A percentile compares a stretch with the other conserved stretches of the same genome.
phyloP scores from a whole-genome alignment of 768 basidiomycete species.

The Sarcodon aspratus region DNA sequence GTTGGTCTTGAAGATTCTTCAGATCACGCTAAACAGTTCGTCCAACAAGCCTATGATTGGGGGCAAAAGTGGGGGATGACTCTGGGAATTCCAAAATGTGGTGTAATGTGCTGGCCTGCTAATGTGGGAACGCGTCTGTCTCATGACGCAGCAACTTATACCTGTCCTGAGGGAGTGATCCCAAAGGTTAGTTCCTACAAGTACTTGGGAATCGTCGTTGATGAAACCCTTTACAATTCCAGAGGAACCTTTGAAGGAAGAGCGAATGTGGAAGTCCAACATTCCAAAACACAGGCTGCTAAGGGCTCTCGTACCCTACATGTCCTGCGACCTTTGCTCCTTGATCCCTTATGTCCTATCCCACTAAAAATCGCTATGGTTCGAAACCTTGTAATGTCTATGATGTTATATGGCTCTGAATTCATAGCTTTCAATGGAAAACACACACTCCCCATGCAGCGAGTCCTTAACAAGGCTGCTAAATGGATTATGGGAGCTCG shows the following conservation, averaged over 20 bases:
- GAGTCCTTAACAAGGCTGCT: background rate
- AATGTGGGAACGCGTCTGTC: background rate
- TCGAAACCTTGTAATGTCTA: background rate
- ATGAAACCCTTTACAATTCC: conserved; percentile 6
- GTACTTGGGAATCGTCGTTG: conserved; percentile 23
- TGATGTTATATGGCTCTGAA: background rate
- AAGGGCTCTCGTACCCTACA: background rate
- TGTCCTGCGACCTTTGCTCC: background rate
- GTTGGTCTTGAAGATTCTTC: background rate
- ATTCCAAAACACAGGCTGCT: background rate
- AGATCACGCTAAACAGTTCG: conserved; percentile 8
- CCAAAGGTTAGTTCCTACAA: conserved; percentile 17
- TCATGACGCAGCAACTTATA: background rate
- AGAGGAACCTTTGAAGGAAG: background rate
- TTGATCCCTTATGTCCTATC: background rate
- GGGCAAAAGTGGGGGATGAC: background rate
- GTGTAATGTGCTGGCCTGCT: background rate
- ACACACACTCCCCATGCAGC: conserved; percentile 26
- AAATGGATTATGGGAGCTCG: background rate
- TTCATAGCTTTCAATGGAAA: conserved; percentile 23
- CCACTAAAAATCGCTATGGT: background rate
- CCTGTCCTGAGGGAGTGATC: background rate
- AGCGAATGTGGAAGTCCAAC: background rate
- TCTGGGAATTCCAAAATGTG: background rate
- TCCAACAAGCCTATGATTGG: background rate